These are phyloP conservation scores for Saxophila tyrrhenica DNA, from an alignment of 495 filamentous ascomycete species.

Conservation along the genomic window DNA sequence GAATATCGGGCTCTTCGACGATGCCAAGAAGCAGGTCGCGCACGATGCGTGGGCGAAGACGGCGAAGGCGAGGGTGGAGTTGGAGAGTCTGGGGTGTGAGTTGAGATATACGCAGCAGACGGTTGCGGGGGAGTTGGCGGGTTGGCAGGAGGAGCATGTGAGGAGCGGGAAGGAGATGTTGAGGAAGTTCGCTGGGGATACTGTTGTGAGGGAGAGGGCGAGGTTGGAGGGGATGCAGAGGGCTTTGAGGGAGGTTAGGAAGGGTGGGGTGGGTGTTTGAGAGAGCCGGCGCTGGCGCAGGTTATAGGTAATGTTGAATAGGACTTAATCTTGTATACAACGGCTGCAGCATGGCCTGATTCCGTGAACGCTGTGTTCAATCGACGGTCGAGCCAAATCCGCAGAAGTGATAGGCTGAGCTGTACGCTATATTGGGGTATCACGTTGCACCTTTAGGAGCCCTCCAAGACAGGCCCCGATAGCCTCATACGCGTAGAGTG, in stretches of 20 bases:
- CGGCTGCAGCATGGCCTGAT: background rate
- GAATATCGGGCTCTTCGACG: conserved; percentile 60
- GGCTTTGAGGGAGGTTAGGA: conserved; percentile 45
- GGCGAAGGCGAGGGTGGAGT: conserved; percentile 49
- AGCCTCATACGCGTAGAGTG: too few species aligned
- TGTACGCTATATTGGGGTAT: too few species aligned
- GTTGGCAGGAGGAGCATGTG: conserved; percentile 82
- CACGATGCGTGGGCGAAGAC: conserved; percentile 70
- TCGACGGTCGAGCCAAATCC: background rate
- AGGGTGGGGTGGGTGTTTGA: background rate
- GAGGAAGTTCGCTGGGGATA: conserved; percentile 60
- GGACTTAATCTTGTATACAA: background rate
- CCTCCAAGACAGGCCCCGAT: too few species aligned
- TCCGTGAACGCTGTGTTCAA: too few species aligned
- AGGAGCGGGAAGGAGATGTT: conserved; percentile 64
- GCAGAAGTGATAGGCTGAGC: too few species aligned
- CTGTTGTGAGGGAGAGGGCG: conserved; percentile 66
- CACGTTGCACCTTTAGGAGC: too few species aligned
- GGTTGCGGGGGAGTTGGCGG: conserved; percentile 81
- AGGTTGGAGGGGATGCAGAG: conserved; percentile 71
- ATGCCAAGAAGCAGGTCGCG: conserved; percentile 68
- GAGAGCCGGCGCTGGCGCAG: background rate
- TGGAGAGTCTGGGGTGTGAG: conserved; percentile 58
- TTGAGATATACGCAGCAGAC: conserved; percentile 86
- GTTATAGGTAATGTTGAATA: background rate